These are phyloP conservation scores for Linum trigynum DNA, from an alignment of 345 rosid genomes.

Conservation along the genomic window DNA sequence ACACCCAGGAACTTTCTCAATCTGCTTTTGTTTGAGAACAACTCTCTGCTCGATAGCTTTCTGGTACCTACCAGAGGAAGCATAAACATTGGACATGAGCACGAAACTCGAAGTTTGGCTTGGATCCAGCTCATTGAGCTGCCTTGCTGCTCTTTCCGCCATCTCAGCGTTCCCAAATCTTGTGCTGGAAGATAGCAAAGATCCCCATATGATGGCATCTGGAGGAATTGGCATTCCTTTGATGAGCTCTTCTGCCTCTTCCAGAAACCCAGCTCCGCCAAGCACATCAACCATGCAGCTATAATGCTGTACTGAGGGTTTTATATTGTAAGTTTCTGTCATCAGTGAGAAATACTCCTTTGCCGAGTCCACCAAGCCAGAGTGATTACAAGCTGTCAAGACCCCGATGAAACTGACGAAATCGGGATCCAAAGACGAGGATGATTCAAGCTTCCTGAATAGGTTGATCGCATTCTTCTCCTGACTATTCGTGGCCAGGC, in stretches of 20 bases:
- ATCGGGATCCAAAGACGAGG: constrained; percentile 45
- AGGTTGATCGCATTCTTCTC: constrained; percentile 44
- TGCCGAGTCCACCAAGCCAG: constrained; percentile 45
- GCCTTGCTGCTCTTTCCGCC: constrained; percentile 47
- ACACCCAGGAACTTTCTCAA: constrained; percentile 62
- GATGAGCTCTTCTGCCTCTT: constrained; percentile 58
- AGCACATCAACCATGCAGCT: constrained; percentile 56
- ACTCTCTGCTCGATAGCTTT: constrained; percentile 51
- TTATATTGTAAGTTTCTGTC: constrained; percentile 41
- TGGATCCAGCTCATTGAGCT: constrained; percentile 39
- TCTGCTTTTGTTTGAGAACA: constrained; percentile 41
- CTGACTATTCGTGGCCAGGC: constrained; percentile 54
- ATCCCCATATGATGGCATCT: constrained; percentile 57
- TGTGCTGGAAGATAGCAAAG: constrained; percentile 53
- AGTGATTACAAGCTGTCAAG: constrained; percentile 65
- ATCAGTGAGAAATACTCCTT: constrained; percentile 39
- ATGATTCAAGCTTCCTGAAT: constrained; percentile 37
- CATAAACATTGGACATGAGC: constrained; percentile 61
- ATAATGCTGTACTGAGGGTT: constrained; percentile 62
- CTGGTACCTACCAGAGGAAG: constrained; percentile 35
- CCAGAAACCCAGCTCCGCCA: constrained; percentile 49
- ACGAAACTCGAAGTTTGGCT: constrained; percentile 52
- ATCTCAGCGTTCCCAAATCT: constrained; percentile 41
- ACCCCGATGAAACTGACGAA: constrained; percentile 52
- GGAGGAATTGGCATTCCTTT: constrained; percentile 41